These are phyloP conservation scores for Pyrenochaeta sp. DNA, from an alignment of 2,329 filamentous ascomycete species.

Conservation along the genomic window DNA sequence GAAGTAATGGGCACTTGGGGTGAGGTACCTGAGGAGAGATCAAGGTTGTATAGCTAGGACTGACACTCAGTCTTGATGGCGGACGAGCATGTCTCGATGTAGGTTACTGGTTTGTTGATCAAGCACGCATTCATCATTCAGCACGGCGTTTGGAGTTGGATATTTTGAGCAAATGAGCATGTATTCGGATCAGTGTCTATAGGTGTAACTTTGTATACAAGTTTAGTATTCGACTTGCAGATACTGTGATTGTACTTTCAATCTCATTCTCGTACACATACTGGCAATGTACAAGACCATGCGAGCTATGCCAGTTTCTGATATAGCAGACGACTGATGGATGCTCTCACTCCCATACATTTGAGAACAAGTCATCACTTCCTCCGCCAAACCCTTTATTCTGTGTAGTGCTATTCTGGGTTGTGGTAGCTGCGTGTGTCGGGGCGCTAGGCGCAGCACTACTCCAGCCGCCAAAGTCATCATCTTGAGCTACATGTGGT, in stretches of 20 bases:
- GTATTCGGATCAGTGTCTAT: neutral
- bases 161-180: neutral
- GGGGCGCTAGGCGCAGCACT: slow-evolving; percentile 72
- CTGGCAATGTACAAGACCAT: neutral
- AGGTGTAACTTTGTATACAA: neutral
- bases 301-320: neutral
- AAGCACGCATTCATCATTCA: neutral
- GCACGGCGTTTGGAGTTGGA: slow-evolving; percentile 1
- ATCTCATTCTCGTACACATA: too few relatives aligned
- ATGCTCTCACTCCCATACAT: slow-evolving; percentile 81
- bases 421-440: slow-evolving; percentile 49
- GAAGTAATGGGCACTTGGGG: too few relatives aligned
- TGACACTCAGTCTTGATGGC: neutral
- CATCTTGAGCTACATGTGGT: slow-evolving; percentile 76
- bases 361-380: slow-evolving; percentile 88
- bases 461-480: slow-evolving; percentile 96
- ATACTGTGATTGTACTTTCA: too few relatives aligned
- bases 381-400: slow-evolving; percentile 62
- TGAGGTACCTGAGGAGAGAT: neutral
- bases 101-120: neutral
- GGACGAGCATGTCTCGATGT: neutral
- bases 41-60: neutral
- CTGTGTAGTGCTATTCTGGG: slow-evolving; percentile 21
- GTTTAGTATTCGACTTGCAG: too few relatives aligned
- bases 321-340: neutral